Percentiles rank a stretch among this genome's conserved stretches.
phyloP scores from a whole-genome alignment of 2,329 filamentous ascomycete genomes.

The Juglanconis oblonga region DNA sequence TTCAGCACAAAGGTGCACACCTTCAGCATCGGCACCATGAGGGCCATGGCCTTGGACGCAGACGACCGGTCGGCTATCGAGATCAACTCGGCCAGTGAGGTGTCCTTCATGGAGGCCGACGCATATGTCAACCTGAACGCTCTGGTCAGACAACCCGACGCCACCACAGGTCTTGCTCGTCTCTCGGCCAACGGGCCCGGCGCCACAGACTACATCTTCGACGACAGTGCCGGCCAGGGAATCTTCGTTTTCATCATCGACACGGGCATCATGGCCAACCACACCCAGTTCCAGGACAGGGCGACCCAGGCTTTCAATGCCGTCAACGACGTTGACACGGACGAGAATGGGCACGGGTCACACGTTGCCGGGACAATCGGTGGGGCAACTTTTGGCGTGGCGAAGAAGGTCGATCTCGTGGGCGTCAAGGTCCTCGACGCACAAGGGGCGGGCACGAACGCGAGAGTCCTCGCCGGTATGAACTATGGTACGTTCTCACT shows the following conservation, averaged over 20 bases:
- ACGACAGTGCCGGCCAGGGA: slow-evolving; percentile 49
- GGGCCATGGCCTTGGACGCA: slow-evolving; percentile 44
- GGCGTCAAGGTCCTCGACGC: slow-evolving; percentile 62
- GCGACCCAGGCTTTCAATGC: slow-evolving; percentile 53
- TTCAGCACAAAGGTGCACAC: slow-evolving; percentile 46
- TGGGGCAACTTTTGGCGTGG: slow-evolving; percentile 59
- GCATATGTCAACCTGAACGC: slow-evolving; percentile 42
- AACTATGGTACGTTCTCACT: slow-evolving; percentile 39
- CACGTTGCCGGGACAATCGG: slow-evolving; percentile 63
- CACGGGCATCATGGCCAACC: slow-evolving; percentile 57
- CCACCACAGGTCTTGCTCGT: slow-evolving; percentile 51
- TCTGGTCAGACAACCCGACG: slow-evolving; percentile 49
- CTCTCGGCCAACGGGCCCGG: slow-evolving; percentile 43
- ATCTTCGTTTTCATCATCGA: slow-evolving; percentile 64
- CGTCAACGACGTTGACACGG: slow-evolving; percentile 45
- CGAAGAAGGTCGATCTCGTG: slow-evolving; percentile 53
- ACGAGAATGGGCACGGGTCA: slow-evolving; percentile 62
- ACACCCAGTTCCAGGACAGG: slow-evolving; percentile 55
- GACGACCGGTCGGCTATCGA: slow-evolving; percentile 33
- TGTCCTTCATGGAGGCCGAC: slow-evolving; percentile 44
- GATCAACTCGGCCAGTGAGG: slow-evolving; percentile 44
- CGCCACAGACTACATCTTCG: slow-evolving; percentile 45
- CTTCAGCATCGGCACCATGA: slow-evolving; percentile 48
- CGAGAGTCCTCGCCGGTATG: slow-evolving; percentile 57
- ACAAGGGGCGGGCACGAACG: slow-evolving; percentile 44